Evolutionary conservation across 1,284 basidiomycete genomes (phyloP).

Genomic region (Phlebopus sp.): DNA sequence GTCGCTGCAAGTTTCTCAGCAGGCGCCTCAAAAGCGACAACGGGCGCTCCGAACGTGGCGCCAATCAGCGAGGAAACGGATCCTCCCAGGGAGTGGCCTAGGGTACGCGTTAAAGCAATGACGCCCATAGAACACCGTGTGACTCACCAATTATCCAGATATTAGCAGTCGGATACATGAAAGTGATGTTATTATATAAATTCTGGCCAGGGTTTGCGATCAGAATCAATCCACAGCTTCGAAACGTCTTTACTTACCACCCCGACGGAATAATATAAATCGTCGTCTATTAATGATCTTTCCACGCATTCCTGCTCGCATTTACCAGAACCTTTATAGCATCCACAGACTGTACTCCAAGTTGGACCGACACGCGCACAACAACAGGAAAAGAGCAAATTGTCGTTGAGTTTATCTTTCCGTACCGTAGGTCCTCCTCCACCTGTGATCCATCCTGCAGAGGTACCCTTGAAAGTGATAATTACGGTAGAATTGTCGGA

Average conservation of each 20-base stretch:
- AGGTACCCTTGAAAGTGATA: slow-evolving; percentile 91
- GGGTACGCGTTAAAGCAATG: neutral
- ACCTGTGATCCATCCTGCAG: slow-evolving; percentile 72
- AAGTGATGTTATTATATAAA: slow-evolving; percentile 77
- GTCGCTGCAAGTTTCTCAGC: slow-evolving; percentile 72
- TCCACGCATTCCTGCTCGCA: slow-evolving; percentile 78
- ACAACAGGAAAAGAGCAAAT: slow-evolving; percentile 88
- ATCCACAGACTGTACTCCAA: slow-evolving; percentile 85
- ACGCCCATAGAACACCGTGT: neutral
- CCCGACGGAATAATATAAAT: slow-evolving; percentile 75
- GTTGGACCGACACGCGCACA: slow-evolving; percentile 85
- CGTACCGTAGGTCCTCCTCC: slow-evolving; percentile 61
- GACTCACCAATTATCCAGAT: slow-evolving; percentile 68
- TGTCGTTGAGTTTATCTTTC: slow-evolving; percentile 86
- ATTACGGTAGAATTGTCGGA: slow-evolving; percentile 84
- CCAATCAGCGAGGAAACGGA: slow-evolving; percentile 77
- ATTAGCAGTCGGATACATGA: slow-evolving; percentile 76
- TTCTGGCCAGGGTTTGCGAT: slow-evolving; percentile 42
- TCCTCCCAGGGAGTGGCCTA: slow-evolving; percentile 77
- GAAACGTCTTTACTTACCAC: slow-evolving; percentile 40
- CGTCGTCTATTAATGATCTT: slow-evolving; percentile 69
- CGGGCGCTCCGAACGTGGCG: slow-evolving; percentile 80
- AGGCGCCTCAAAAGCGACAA: slow-evolving; percentile 81
- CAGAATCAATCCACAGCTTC: neutral
- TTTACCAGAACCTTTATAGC: slow-evolving; percentile 63